Evolutionary conservation across 192 early-diverging fungal species (phyloP), one percentile per base, ranked within the genome.

Genomic region (Backusella australiensis): DNA sequence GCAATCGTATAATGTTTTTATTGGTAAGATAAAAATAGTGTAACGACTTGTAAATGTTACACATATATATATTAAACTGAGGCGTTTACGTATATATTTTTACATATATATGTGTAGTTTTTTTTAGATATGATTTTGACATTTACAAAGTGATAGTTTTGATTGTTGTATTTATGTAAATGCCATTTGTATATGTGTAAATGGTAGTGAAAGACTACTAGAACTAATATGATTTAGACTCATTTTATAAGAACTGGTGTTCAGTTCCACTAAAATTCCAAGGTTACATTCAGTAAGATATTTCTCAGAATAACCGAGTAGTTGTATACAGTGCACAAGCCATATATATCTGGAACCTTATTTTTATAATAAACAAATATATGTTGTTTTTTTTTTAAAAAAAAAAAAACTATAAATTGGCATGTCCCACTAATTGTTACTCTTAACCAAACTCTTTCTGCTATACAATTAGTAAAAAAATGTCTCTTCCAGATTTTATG

Each of bases 401-500:
- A 63, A 59, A 69, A 69, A 39, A 39, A 69, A 39, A 39, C 36
- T 38, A 39, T 39, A 69, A 69, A 34, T 39, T 38, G 21, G 67
- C 34, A 69, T 32, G 2, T 39, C 15, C 67, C 67, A 69, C 5
- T 23, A 34, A 32, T 67, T 39, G 19, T 69, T 32, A 21, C 36
- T 69, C 5, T 69, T 35, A 21, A 34, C 1, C 21, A 19, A 39
- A 8, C 42, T 49, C 71, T 72, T 74, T 34, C 70, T 26, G 11
- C 69, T 69, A 68, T 35, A 7, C 41, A 15, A 21, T 26, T 36
- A 36, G 39, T 56, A 65, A 17, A 32, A 80, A 80, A 65, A 65
- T 76, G 75, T 70, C 49, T 46, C 77, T 85, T 46, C 84, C 84
- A 36, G 84, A 85, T 52, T 85, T 79, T n/a, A 85, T 85, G 84